These are phyloP conservation scores for Diaporthe australafricana DNA, from an alignment of 2,329 filamentous ascomycete genomes.

Conservation along the genomic window DNA sequence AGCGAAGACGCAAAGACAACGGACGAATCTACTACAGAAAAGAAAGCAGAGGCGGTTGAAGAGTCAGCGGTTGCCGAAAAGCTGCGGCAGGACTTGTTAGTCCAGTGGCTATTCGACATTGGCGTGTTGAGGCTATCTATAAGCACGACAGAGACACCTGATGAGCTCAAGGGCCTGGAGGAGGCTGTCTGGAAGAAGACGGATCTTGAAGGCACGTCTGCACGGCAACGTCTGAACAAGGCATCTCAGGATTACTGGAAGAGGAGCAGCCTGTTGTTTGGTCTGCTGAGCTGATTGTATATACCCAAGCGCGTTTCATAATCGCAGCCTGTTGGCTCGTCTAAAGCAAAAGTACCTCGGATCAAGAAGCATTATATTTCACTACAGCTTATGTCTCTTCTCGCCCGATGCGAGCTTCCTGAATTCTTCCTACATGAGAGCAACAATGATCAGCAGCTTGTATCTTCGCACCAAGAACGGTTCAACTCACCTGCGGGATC, in stretches of 20 bases:
- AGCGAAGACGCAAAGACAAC: slow-evolving; percentile 29
- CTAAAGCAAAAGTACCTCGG: background rate
- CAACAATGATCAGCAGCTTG: background rate
- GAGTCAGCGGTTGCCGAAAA: slow-evolving; percentile 34
- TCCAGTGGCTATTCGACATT: slow-evolving; percentile 73
- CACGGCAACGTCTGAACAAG: slow-evolving; percentile 67
- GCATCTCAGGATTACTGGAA: slow-evolving; percentile 83
- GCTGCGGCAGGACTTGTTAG: slow-evolving; percentile 59
- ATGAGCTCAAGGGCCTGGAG: slow-evolving; percentile 57
- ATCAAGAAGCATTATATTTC: background rate
- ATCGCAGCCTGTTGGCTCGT: background rate
- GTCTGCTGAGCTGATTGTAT: slow-evolving; percentile 67
- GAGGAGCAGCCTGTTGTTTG: slow-evolving; percentile 84
- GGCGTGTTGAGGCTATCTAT: slow-evolving; percentile 56
- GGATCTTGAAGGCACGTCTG: slow-evolving; percentile 61
- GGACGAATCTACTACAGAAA: slow-evolving; percentile 28
- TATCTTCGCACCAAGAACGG: background rate
- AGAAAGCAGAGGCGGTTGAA: slow-evolving; percentile 31
- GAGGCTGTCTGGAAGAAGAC: slow-evolving; percentile 57
- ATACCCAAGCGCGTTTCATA: slow-evolving; percentile 20
- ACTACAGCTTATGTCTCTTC: slow-evolving; percentile 96
- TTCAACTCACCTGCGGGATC: slow-evolving; percentile 72
- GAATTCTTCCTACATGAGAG: slow-evolving; percentile 74
- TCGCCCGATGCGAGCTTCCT: slow-evolving; percentile 84
- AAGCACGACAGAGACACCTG: slow-evolving; percentile 33